These are phyloP conservation scores for Tetrapisispora arboricola DNA, from an alignment of 805 yeast genomes.

Conservation along the genomic window DNA sequence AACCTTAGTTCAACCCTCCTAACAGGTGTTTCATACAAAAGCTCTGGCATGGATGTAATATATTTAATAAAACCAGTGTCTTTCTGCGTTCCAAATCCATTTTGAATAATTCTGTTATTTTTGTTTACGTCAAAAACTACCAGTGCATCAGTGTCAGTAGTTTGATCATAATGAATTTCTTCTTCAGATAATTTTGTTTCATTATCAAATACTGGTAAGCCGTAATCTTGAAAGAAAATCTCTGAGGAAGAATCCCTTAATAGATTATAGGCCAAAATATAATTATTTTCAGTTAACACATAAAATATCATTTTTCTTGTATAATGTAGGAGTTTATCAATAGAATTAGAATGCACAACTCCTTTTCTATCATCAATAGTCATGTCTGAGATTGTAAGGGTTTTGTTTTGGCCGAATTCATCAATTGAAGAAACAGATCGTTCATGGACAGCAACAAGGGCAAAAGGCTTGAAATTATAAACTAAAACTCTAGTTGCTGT, in stretches of 20 bases:
- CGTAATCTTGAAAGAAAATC: slow-evolving; percentile 22
- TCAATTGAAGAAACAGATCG: slow-evolving; percentile 20
- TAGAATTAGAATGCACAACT: slow-evolving; percentile 9
- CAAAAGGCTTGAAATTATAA: slow-evolving; percentile 28
- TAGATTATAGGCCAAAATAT: slow-evolving; percentile 24
- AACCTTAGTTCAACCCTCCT: slow-evolving; percentile 24
- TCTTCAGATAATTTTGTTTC: slow-evolving; percentile 7
- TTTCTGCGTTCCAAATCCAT: slow-evolving; percentile 25
- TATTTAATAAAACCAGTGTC: slow-evolving; percentile 24
- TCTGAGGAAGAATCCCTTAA: slow-evolving; percentile 15
- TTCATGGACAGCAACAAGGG: slow-evolving; percentile 24
- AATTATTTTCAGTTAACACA: slow-evolving; percentile 23
- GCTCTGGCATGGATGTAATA: slow-evolving; percentile 13
- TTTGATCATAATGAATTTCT: slow-evolving; percentile 14
- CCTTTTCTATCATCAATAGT: slow-evolving; percentile 7
- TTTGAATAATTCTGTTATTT: slow-evolving; percentile 25
- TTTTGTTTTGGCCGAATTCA: slow-evolving; percentile 25
- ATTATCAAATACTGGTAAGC: slow-evolving; percentile 18
- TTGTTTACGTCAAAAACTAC: slow-evolving; percentile 26
- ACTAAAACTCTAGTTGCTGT: slow-evolving; percentile 23
- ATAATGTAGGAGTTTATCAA: slow-evolving; percentile 5
- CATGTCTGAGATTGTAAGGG: slow-evolving; percentile 9
- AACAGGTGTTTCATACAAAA: slow-evolving; percentile 23
- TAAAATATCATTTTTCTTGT: slow-evolving; percentile 20
- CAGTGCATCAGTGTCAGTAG: slow-evolving; percentile 24